Evolutionary conservation across 352 stramenopile species (phyloP).

Genomic region (Globisporangium splendens): DNA sequence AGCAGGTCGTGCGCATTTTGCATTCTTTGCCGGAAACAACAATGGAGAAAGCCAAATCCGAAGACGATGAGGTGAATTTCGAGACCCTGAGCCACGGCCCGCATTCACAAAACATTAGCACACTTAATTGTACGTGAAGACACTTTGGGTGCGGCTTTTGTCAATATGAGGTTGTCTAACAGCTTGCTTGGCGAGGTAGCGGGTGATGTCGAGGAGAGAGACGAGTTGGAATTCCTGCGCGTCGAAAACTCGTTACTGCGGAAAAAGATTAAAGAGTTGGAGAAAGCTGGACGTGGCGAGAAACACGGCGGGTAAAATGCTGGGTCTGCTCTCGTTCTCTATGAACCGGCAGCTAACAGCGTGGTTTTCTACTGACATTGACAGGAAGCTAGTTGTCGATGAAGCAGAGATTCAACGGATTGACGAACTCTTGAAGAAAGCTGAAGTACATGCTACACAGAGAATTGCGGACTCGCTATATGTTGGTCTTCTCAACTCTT

Average conservation of each 20-base stretch:
- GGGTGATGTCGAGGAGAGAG: slow-evolving; percentile 18
- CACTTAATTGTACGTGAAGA: slow-evolving; percentile 23
- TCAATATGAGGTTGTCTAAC: no score
- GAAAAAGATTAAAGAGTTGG: slow-evolving; percentile 68
- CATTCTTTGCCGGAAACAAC: neutral
- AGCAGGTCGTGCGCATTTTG: neutral
- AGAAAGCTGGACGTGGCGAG: slow-evolving; percentile 40
- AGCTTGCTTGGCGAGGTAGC: neutral
- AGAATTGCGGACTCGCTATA: neutral
- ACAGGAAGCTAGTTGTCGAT: slow-evolving; percentile 47
- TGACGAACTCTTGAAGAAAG: slow-evolving; percentile 72
- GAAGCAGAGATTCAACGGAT: slow-evolving; percentile 67
- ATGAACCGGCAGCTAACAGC: neutral
- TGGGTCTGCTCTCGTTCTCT: neutral
- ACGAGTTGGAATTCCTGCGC: slow-evolving; percentile 48
- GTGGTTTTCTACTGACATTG: neutral
- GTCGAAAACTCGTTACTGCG: slow-evolving; percentile 65
- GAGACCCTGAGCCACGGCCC: slow-evolving; percentile 15
- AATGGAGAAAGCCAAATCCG: neutral
- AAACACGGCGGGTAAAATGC: slow-evolving; percentile 34
- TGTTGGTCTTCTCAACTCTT: neutral
- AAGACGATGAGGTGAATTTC: slow-evolving; percentile 8
- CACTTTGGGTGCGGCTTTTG: no score
- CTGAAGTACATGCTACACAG: slow-evolving; percentile 28
- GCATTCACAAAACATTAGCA: slow-evolving; percentile 27